These are phyloP conservation scores for Aureobasidium musti DNA, from an alignment of 2,329 filamentous ascomycete genomes.

Conservation along the genomic window DNA sequence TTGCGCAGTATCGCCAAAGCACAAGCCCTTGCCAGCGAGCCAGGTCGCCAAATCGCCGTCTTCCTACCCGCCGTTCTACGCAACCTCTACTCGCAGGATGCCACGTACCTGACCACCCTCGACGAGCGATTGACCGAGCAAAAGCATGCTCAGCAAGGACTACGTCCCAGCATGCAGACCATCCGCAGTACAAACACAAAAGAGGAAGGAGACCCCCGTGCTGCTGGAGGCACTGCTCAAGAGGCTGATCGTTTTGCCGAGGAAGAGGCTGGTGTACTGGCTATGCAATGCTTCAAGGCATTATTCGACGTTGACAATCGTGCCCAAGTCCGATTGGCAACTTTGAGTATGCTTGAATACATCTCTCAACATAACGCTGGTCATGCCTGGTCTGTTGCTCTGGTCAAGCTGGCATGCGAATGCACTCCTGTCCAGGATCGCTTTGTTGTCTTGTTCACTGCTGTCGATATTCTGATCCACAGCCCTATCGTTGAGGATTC, in stretches of 20 bases:
- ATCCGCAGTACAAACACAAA: slow-evolving; percentile 68
- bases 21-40: slow-evolving; percentile 73
- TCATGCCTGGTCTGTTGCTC: slow-evolving; percentile 74
- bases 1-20: slow-evolving; percentile 77
- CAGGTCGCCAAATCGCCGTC: slow-evolving; percentile 72
- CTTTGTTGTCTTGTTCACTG: slow-evolving; percentile 82
- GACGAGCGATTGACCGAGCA: slow-evolving; percentile 59
- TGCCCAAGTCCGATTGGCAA: slow-evolving; percentile 76
- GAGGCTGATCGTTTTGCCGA: slow-evolving; percentile 90
- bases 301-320: slow-evolving; percentile 83
- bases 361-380: slow-evolving; percentile 50
- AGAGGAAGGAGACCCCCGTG: slow-evolving; percentile 63
- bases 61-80: slow-evolving; percentile 84
- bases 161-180: slow-evolving; percentile 75
- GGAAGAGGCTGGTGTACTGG: slow-evolving; percentile 80
- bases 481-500: slow-evolving; percentile 69
- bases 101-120: slow-evolving; percentile 68
- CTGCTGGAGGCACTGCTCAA: slow-evolving; percentile 75
- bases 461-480: slow-evolving; percentile 73
- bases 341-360: slow-evolving; percentile 72
- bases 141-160: slow-evolving; percentile 46
- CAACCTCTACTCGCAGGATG: slow-evolving; percentile 77
- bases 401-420: slow-evolving; percentile 76
- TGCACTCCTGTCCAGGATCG: slow-evolving; percentile 95
- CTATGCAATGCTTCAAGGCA: slow-evolving; percentile 81